Base-by-base conservation (phyloP, 2,329 filamentous ascomycete species). In the Didymella exigua region DNA sequence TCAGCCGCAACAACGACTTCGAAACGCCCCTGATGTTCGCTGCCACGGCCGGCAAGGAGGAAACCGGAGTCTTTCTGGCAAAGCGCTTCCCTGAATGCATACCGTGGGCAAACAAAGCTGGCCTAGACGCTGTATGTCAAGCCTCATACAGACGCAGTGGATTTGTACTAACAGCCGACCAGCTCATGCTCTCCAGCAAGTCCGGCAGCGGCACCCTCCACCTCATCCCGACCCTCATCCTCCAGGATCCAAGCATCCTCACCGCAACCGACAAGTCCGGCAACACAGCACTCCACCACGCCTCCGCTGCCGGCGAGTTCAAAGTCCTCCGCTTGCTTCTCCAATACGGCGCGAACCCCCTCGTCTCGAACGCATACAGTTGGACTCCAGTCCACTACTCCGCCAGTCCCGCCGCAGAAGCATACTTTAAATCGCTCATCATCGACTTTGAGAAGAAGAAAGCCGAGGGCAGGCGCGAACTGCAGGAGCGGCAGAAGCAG, bases 241-340 rank as follows among this genome's bases (percentile, higher is more conserved):
- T 67, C 31, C 65, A 70, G 27, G 58, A 58, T 14, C 67, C 72
- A 10, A 44, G 58, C n/a, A 56, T 74, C 66, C 60, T 72, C 51
- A 51, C 59, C 52, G 36, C 73, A 62, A 31, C 72, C 75, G 91
- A 96, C 68, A 67, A 81, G 1, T 84, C 89, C 54, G 91, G 91
- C n/a, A 95, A 96, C 71, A 96, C 91, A 2, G 89, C 91, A 0
- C 79, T 96, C 37, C 91, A 96, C 76, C 92, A 95, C 76, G 92
- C 92, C 11, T 91, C 87, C 67, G 89, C 89, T 40, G 90, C 90
- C 66, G 91, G 91, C 1, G 89, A 93, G 63, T 75, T 96, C 40
- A 85, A 92, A 49, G 89, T 90, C 0, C 77, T 96, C 49, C 82
- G 91, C 37, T 89, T 91, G 30, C 79, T 96, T 48, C 81, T 96